phyloP scores from a whole-genome alignment of 2,329 filamentous ascomycete species.

The Colletotrichum lini region DNA sequence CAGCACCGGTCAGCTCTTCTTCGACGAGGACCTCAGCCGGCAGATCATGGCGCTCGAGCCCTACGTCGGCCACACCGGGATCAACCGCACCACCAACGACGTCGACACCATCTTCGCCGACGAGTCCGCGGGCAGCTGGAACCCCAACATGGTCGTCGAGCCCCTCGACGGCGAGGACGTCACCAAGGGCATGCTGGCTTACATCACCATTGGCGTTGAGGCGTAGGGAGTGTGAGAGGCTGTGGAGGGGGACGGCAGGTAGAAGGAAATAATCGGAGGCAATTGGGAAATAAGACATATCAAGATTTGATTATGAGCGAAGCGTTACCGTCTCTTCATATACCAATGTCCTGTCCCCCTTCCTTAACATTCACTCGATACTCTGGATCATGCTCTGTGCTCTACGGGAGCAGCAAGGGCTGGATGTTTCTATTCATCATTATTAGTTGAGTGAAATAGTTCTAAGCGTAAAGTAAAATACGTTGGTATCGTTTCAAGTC shows the following conservation, averaged over 20 bases:
- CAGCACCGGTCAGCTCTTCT: conserved; percentile 46
- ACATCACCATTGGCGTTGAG: conserved; percentile 33
- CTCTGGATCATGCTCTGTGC: no score
- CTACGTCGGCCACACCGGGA: conserved; percentile 59
- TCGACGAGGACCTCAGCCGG: conserved; percentile 29
- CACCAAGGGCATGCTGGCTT: conserved; percentile 35
- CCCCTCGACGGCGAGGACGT: conserved; percentile 30
- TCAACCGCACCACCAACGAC: conserved; percentile 36
- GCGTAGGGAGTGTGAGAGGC: neutral
- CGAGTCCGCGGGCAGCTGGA: conserved; percentile 26
- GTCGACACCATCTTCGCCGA: conserved; percentile 30
- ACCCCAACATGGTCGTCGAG: conserved; percentile 36
- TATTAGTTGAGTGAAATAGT: no score
- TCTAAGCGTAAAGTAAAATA: neutral
- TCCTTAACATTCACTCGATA: no score
- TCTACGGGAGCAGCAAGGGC: no score
- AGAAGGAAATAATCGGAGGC: no score
- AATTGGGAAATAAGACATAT: no score
- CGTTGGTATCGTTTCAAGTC: neutral
- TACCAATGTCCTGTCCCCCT: no score
- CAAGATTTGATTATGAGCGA: no score
- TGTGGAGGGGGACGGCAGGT: no score
- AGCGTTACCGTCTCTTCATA: no score
- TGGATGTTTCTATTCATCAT: no score
- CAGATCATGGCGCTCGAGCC: conserved; percentile 64